Evolutionary conservation across 2,329 filamentous ascomycete genomes (phyloP), one percentile per base, ranked within the genome.

Genomic region (Fusarium agapanthi): DNA sequence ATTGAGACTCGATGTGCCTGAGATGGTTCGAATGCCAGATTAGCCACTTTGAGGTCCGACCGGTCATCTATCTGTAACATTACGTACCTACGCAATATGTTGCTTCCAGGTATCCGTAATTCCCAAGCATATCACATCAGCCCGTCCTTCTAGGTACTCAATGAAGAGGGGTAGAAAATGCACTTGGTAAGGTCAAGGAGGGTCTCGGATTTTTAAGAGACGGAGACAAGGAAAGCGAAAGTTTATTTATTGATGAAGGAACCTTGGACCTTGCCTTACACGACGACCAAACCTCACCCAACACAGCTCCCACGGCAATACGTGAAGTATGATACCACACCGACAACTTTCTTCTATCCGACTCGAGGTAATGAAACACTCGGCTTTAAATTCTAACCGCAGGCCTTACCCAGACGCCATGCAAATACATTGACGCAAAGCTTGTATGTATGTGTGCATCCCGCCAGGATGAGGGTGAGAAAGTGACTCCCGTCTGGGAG

Each of bases 1-100:
- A 55, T 70, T 61, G 44, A 57, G 54, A 54, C 37, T 69, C n/a
- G 41, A 41, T 32, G 61, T 71, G 61, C 57, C 61, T 71, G 50
- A 57, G 34, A 61, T 53, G 34, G 20, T 37, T 53, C 20, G 8
- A 53, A 38, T 45, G 56, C 34, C 34, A 47, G 38, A 50, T 64
- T 53, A 58, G 65, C 65, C 40, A 64, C 45, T 47, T 20, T n/a
- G n/a, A 38, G 48, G 48, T 40, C 55, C 32, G 44, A 45, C 54
- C 30, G 56, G 28, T 48, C 35, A 66, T 58, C 32, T 58, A 66
- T 58, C 41, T 58, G 34, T 50, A 26, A 30, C 24, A 34, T 22
- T 57, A 28, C n/a, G 24, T 11, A 48, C 50, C 11, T 54, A 54
- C 15, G 20, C 35, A 41, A 26, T 37, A 28, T 28, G 34, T 53